Percentiles rank a stretch among this genome's conserved stretches.
phyloP scores from a whole-genome alignment of 805 yeast species.

The Saccharomyces cerevisiae region DNA sequence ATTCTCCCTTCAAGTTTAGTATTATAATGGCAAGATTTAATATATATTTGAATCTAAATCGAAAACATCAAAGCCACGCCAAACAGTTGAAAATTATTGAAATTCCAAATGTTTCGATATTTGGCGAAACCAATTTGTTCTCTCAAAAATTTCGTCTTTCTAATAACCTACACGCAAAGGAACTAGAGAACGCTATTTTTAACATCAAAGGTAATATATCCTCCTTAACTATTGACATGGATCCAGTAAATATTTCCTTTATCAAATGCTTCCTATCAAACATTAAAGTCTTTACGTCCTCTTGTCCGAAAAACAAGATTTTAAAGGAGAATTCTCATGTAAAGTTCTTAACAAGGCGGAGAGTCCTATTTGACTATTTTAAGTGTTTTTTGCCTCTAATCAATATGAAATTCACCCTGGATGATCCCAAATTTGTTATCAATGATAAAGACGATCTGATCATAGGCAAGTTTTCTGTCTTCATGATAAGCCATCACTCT shows the following conservation, averaged over 20 bases:
- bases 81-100: constrained; percentile 22
- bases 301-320: constrained; percentile 6
- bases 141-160: constrained; percentile 30
- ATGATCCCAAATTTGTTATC: constrained; percentile 33
- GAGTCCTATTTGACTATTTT: constrained; percentile 10
- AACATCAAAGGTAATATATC: constrained; percentile 35
- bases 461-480: constrained; percentile 26
- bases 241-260: constrained; percentile 34
- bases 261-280: constrained; percentile 27
- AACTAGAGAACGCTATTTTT: constrained; percentile 28
- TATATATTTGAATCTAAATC: constrained; percentile 23
- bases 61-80: constrained; percentile 3
- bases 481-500: constrained; percentile 18
- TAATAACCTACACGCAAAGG: constrained; percentile 6
- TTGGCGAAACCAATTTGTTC: constrained; percentile 34
- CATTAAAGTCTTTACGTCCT: constrained; percentile 20
- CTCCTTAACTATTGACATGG: constrained; percentile 39
- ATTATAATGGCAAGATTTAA: constrained; percentile 34
- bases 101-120: constrained; percentile 33
- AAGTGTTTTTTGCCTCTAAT: constrained; percentile 30
- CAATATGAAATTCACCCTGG: constrained; percentile 32
- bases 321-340: constrained; percentile 7
- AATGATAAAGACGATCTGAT: constrained; percentile 27
- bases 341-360: constrained; percentile 4
- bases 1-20: constrained; percentile 36